Evolutionary conservation across 106 monocot genomes (phyloP).

Genomic region (Phalaenopsis equestris): DNA sequence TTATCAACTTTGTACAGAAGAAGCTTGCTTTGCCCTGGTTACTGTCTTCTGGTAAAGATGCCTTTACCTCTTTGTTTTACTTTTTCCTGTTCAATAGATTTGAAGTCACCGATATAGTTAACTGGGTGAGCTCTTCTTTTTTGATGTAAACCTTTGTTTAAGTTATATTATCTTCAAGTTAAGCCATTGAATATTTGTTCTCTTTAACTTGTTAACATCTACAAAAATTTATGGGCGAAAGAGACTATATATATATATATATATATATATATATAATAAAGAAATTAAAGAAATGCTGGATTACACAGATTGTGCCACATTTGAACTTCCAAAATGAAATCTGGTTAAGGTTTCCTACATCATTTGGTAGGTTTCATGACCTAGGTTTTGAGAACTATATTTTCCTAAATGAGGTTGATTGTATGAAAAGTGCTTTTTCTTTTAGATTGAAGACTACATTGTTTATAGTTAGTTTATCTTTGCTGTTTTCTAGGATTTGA

Average conservation of each 20-base stretch:
- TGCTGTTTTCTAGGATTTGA: background rate
- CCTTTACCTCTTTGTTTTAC: background rate
- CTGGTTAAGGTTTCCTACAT: background rate
- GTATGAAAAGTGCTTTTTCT: background rate
- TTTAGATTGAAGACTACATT: background rate
- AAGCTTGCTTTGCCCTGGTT: slow-evolving; percentile 89
- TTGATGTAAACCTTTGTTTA: too few relatives aligned
- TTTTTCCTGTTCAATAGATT: background rate
- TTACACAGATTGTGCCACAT: background rate
- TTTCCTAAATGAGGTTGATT: background rate
- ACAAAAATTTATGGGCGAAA: too few relatives aligned
- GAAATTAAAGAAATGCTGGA: background rate
- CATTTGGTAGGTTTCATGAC: background rate
- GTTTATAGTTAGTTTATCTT: background rate
- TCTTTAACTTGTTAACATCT: too few relatives aligned
- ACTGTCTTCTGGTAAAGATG: slow-evolving; percentile 62
- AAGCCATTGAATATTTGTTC: too few relatives aligned
- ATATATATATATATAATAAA: background rate
- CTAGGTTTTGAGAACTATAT: background rate
- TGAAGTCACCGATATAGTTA: background rate
- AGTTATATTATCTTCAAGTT: too few relatives aligned
- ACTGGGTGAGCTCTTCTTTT: background rate
- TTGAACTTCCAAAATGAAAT: background rate
- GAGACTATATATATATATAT: too few relatives aligned
- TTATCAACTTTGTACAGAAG: slow-evolving; percentile 88